phyloP scores from a whole-genome alignment of 169 alveolate genomes.

The Theileria parva region DNA sequence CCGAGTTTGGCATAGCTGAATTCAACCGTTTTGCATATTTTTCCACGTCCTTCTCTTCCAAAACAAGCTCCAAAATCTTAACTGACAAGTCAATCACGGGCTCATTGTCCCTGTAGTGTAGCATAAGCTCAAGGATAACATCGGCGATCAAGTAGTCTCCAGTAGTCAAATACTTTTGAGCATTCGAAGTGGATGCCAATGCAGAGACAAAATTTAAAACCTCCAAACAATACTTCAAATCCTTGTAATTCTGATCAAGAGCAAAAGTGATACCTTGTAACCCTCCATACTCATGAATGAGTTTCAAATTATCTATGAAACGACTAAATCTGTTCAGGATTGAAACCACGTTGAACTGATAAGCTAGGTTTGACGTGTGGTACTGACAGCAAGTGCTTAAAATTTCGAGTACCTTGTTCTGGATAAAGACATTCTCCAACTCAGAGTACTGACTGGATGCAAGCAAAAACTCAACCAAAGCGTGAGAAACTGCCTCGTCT shows the following conservation, averaged over 20 bases:
- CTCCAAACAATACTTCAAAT: constrained; percentile 76
- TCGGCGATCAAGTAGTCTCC: constrained; percentile 78
- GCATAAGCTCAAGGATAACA: constrained; percentile 84
- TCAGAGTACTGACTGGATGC: constrained; percentile 86
- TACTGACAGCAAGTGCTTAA: constrained; percentile 88
- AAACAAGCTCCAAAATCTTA: constrained; percentile 81
- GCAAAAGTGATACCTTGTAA: constrained; percentile 84
- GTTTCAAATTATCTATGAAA: constrained; percentile 74
- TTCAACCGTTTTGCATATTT: constrained; percentile 78
- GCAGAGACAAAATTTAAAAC: constrained; percentile 81
- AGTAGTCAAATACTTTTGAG: constrained; percentile 78
- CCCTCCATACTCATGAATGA: constrained; percentile 88
- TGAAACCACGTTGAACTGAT: constrained; percentile 80
- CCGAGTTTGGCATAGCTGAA: constrained; percentile 69
- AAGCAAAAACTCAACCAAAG: constrained; percentile 69
- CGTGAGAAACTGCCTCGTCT: constrained; percentile 77
- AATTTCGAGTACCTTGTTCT: constrained; percentile 85
- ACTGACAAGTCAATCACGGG: constrained; percentile 81
- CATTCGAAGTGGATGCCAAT: constrained; percentile 79
- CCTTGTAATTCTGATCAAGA: constrained; percentile 73
- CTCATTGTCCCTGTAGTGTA: constrained; percentile 83
- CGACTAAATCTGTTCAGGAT: constrained; percentile 83
- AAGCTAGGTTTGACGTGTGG: constrained; percentile 79
- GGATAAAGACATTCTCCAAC: constrained; percentile 81
- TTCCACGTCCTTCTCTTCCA: constrained; percentile 85